A percentile compares a stretch with the other conserved stretches of the same genome.
phyloP scores from a whole-genome alignment of 139 green algal species.

The Desmodesmus armatus region DNA sequence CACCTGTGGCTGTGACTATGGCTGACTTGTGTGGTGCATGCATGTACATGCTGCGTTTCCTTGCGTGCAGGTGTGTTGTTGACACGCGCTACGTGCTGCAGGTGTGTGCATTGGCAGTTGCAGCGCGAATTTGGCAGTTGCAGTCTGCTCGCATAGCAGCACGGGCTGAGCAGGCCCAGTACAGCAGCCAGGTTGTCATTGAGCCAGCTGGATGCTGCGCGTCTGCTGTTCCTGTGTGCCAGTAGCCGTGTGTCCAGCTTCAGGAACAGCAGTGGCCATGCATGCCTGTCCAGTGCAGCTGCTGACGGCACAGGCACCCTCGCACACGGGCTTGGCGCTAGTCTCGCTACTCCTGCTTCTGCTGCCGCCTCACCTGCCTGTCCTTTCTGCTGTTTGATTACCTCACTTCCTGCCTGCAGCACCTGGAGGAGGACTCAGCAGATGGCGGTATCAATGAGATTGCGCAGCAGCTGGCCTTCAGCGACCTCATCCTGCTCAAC shows the following conservation, averaged over 20 bases:
- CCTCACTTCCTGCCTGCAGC: constrained; percentile 41
- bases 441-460: constrained; percentile 74
- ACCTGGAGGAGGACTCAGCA: constrained; percentile 59
- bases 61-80: constrained; percentile 71
- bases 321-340: no score
- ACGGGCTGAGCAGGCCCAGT: no score
- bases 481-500: constrained; percentile 91
- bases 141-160: background rate
- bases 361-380: background rate
- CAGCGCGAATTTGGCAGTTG: background rate
- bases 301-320: no score
- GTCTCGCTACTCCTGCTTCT: no score
- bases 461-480: constrained; percentile 89
- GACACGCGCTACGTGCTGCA: constrained; percentile 77
- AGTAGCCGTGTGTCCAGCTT: no score
- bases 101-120: constrained; percentile 32
- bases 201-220: no score
- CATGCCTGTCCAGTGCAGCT: no score
- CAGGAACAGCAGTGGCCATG: no score
- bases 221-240: no score
- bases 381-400: background rate
- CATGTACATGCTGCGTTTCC: background rate
- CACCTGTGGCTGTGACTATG: no score
- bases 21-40: no score
- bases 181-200: no score